Percentiles rank a stretch among this genome's conserved stretches.
Conservation (phyloP, 2,329 filamentous ascomycete species). For the Bipolaris zeicola region DNA sequence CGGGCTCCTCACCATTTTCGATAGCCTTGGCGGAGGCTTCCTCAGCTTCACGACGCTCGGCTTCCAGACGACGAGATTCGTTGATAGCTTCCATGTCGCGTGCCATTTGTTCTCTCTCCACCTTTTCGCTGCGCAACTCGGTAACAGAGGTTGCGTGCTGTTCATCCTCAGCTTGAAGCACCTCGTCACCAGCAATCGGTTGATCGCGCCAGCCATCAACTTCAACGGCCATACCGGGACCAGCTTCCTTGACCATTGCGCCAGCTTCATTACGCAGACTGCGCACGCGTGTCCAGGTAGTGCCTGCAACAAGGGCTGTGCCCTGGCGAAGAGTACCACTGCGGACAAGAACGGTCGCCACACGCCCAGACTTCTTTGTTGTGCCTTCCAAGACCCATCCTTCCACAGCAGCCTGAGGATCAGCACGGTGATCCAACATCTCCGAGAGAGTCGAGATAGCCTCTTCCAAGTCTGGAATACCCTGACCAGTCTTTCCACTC, state of each 20-base stretch:
- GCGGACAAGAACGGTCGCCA: constrained; percentile 86
- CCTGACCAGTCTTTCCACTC: constrained; percentile 89
- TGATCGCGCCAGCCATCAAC: constrained; percentile 93
- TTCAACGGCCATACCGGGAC: constrained; percentile 88
- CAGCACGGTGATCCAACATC: constrained; percentile 86
- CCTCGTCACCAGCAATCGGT: constrained; percentile 83
- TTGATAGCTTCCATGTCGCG: constrained; percentile 79
- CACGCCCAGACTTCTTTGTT: constrained; percentile 81
- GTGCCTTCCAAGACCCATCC: constrained; percentile 94
- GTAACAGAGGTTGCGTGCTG: constrained; percentile 78
- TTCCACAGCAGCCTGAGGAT: constrained; percentile 76
- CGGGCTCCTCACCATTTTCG: constrained; percentile 25
- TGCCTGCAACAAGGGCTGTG: constrained; percentile 84
- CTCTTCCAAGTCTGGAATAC: constrained; percentile 92
- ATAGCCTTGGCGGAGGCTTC: constrained; percentile 51
- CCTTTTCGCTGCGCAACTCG: constrained; percentile 73
- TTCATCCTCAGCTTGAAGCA: constrained; percentile 82
- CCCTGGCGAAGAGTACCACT: constrained; percentile 82
- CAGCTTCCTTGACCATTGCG: constrained; percentile 70
- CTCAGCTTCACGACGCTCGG: constrained; percentile 67
- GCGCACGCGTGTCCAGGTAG: constrained; percentile 85
- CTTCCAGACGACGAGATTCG: constrained; percentile 61
- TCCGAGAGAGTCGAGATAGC: constrained; percentile 85
- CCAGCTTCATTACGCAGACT: constrained; percentile 85
- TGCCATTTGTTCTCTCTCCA: constrained; percentile 68